Evolutionary conservation across 192 early-diverging fungal species (phyloP), one percentile per base, ranked within the genome.

Genomic region (Coemansia sp.): DNA sequence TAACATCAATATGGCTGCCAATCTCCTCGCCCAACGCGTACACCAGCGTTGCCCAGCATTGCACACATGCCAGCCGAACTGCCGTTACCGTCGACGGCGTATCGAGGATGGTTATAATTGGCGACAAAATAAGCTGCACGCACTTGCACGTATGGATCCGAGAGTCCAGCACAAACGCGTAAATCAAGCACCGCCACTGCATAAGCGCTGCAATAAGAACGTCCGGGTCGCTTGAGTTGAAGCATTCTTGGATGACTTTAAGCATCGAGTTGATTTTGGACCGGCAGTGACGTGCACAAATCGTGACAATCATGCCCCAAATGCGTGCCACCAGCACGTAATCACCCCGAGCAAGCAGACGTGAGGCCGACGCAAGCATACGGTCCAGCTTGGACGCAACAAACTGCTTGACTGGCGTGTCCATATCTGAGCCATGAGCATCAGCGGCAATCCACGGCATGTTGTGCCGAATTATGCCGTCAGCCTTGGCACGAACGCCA

Each of bases 111-210:
- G 48, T 32, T n/a, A 56, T 19, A 14, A 80, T 65, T 0, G 77
- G 77, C 22, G 64, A 59, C 47, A 80, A 53, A 22, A 74, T 59
- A 11, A 73, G 67, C 48, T 65, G 51, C 22, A 74, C 65, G 45
- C 62, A 73, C 45, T 71, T 67, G 37, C 47, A 49, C 39, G 38
- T 63, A n/a, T 65, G 62, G 24, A 80, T 38, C 32, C 62, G 71
- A 27, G 54, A 56, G 9, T 66, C 59, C 53, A 67, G 43, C 8
- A 53, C 53, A 49, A 80, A 71, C n/a, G 72, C 71, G 38, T 80
- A 80, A 56, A 80, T 65, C 68, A 80, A 39, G 65, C 77, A 80
- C 37, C 77, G 71, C 77, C 77, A 80, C 60, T 80, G 77, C 69
- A 71, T 74, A 29, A 80, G 52, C 50, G 72, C 54, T 0, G 69